Evolutionary conservation across 139 green algal species (phyloP).

Genomic region (Medakamo hakoo): DNA sequence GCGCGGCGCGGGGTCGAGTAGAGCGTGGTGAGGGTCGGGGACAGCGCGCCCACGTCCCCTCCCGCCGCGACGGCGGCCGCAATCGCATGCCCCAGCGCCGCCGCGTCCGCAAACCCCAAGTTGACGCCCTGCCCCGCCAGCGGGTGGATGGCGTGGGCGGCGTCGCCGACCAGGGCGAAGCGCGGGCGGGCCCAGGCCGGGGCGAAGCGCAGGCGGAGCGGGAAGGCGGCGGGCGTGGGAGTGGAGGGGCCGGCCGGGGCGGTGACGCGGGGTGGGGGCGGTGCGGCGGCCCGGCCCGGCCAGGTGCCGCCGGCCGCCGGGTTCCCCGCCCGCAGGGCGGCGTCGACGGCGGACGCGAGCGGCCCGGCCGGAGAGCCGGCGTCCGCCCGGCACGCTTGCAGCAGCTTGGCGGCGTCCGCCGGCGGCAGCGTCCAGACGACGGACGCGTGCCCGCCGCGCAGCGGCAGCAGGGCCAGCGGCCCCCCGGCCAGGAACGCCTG

Average conservation of each 20-base stretch:
- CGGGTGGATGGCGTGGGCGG: conserved; percentile 44
- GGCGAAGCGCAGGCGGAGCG: conserved; percentile 35
- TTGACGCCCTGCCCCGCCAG: conserved; percentile 40
- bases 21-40: conserved; percentile 19
- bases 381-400: conserved; percentile 7
- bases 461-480: conserved; percentile 64
- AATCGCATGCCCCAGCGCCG: conserved; percentile 28
- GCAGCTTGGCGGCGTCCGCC: conserved; percentile 31
- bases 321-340: no score
- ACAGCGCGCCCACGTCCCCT: conserved; percentile 29
- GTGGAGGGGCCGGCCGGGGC: background rate
- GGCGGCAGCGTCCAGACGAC: conserved; percentile 61
- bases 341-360: conserved; percentile 19
- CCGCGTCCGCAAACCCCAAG: conserved; percentile 59
- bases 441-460: conserved; percentile 39
- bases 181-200: conserved; percentile 51
- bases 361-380: no score
- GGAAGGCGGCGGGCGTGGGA: conserved; percentile 8
- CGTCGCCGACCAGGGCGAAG: conserved; percentile 62
- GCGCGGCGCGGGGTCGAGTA: conserved; percentile 33
- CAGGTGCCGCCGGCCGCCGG: background rate
- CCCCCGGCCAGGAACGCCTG: conserved; percentile 68
- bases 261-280: conserved; percentile 1
- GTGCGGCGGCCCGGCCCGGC: background rate
- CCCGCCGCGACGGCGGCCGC: conserved; percentile 11